Conservation (phyloP, 78 protist genomes). For the Dictyostelium intermedium region DNA sequence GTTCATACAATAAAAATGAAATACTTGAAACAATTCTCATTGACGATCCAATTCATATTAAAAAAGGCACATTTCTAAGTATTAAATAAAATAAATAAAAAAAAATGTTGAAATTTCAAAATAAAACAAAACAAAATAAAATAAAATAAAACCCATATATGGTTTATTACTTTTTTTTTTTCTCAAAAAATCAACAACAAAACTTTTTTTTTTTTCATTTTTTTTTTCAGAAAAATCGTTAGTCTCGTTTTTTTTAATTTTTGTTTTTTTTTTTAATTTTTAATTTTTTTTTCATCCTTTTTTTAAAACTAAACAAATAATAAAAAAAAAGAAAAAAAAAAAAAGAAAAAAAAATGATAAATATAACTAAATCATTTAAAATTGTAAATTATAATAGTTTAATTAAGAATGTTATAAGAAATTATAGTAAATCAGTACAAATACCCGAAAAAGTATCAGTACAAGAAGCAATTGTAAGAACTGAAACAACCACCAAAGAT, state of each 20-base stretch:
- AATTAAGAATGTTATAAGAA: not conserved
- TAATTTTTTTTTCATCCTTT: too few species aligned
- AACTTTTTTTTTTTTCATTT: too few species aligned
- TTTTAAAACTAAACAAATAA: not conserved
- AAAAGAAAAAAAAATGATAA: not conserved
- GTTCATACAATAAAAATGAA: constrained; percentile 10
- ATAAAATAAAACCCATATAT: not conserved
- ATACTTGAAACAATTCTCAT: not conserved
- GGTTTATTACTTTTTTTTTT: too few species aligned
- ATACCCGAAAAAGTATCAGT: too few species aligned
- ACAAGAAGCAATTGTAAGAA: too few species aligned
- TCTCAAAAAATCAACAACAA: too few species aligned
- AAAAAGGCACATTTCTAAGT: not conserved
- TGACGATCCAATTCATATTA: not conserved
- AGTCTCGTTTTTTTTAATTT: too few species aligned
- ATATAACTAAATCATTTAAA: not conserved
- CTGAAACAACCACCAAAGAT: not conserved
- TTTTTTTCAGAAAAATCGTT: too few species aligned
- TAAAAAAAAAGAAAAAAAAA: too few species aligned
- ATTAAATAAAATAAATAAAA: not conserved
- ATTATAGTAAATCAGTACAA: not conserved
- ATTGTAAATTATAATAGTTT: not conserved
- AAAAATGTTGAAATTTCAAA: not conserved
- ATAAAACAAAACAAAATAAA: not conserved
- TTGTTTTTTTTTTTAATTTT: too few species aligned